Base-by-base conservation (phyloP, 2,329 filamentous ascomycete species). In the Arthroderma sp. region DNA sequence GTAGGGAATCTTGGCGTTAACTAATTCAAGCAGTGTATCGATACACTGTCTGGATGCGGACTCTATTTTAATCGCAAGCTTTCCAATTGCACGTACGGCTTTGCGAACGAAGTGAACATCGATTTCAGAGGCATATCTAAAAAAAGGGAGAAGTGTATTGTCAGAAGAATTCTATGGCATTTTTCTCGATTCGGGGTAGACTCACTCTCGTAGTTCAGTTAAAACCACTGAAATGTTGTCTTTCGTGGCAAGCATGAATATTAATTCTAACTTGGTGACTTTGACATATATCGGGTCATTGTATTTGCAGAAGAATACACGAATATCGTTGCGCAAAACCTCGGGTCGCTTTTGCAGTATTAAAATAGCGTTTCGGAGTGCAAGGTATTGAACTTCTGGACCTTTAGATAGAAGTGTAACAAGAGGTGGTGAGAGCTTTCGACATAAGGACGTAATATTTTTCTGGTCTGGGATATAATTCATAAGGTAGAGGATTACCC, bases 251-350 rank as follows among this genome's bases (percentile, higher is more conserved):
- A 98, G 75, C 91, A 96, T 98, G 66, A 98, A 98, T 53, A 98
- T 96, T 55, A 98, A 76, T 66, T 98, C 91, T 41, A 98, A 74
- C 66, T 98, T 98, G 10, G 91, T 98, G 42, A 98, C 91, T 66
- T 98, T 98, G 68, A 98, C 91, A 62, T 96, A 98, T 52, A 98
- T 98, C 0, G 91, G 91, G 59, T 98, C 91, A 63, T 98, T 98
- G 68, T 98, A 98, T 72, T 98, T 98, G 78, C 91, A 98, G 68
- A 98, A 98, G 68, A 98, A 98, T 30, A 98, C 91, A 39, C 91
- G 80, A 50, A 98, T 96, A 63, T 98, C 91, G 64, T 95, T 96
- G 51, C 87, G 79, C 44, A 98, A 67, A 6, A 98, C 89, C 58
- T 96, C 91, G 0, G 91, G 91, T 45, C 89, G 76, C 55, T 89